phyloP scores from a whole-genome alignment of 148 eudicot species.

The Salicornia ramosissima region DNA sequence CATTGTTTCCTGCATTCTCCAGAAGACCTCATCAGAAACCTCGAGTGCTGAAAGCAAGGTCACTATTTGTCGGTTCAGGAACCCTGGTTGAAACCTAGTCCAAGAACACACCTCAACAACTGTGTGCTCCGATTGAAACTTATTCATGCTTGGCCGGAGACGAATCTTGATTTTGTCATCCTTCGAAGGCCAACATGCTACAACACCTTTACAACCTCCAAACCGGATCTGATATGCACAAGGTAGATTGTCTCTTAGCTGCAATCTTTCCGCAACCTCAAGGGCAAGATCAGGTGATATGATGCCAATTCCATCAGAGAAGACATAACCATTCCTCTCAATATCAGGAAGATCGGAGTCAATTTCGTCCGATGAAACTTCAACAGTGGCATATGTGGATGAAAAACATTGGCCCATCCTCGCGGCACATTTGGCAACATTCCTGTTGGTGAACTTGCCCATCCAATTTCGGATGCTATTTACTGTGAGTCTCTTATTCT shows the following conservation, averaged over 20 bases:
- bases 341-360: slow-evolving; percentile 44
- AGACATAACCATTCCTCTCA: slow-evolving; percentile 54
- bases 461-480: slow-evolving; percentile 51
- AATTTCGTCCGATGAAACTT: slow-evolving; percentile 49
- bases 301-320: slow-evolving; percentile 90
- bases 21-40: slow-evolving; percentile 60
- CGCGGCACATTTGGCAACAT: slow-evolving; percentile 88
- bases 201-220: slow-evolving; percentile 90
- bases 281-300: slow-evolving; percentile 69
- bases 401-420: slow-evolving; percentile 94
- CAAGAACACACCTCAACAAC: slow-evolving; percentile 86
- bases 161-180: slow-evolving; percentile 38
- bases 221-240: slow-evolving; percentile 87
- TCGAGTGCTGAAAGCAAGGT: slow-evolving; percentile 66
- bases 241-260: slow-evolving; percentile 48
- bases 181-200: slow-evolving; percentile 71
- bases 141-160: slow-evolving; percentile 74
- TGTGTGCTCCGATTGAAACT: slow-evolving; percentile 61
- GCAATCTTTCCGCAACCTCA: slow-evolving; percentile 68
- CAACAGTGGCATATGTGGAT: slow-evolving; percentile 83
- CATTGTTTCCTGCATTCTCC: slow-evolving; percentile 76
- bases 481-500: slow-evolving; percentile 23
- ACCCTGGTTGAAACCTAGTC: slow-evolving; percentile 86
- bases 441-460: slow-evolving; percentile 59
- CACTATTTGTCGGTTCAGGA: slow-evolving; percentile 73